Conservation (phyloP, 257 asterid genomes). For the Verbena officinalis region DNA sequence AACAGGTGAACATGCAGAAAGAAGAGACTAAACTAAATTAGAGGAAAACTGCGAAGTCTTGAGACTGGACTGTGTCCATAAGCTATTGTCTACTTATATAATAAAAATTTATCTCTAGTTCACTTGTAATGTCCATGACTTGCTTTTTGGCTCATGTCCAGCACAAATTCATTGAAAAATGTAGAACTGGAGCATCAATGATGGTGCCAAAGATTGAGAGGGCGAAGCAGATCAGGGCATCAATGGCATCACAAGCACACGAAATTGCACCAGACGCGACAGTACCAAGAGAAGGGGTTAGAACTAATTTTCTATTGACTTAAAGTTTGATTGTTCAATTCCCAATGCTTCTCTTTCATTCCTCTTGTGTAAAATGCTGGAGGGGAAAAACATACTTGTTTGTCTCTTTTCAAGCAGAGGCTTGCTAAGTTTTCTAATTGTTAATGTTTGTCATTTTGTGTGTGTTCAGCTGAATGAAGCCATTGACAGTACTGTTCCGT, state of each 20-base stretch:
- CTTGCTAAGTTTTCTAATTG: conserved; percentile 9
- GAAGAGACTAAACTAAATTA: not conserved
- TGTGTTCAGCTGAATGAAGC: conserved; percentile 54
- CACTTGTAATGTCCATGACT: conserved; percentile 30
- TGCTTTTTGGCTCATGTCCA: conserved; percentile 37
- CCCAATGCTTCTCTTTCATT: conserved; percentile 7
- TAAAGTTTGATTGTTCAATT: conserved; percentile 24
- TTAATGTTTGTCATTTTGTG: conserved; percentile 12
- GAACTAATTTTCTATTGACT: conserved; percentile 21
- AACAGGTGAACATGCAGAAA: conserved; percentile 16
- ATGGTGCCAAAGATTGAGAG: conserved; percentile 93
- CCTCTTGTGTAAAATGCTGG: conserved; percentile 18
- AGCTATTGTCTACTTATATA: conserved; percentile 20
- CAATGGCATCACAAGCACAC: conserved; percentile 66
- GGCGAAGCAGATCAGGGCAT: conserved; percentile 73
- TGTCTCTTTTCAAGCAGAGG: conserved; percentile 6
- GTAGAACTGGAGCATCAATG: conserved; percentile 80
- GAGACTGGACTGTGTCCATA: conserved; percentile 15
- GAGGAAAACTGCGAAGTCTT: not conserved
- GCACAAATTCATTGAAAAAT: conserved; percentile 99
- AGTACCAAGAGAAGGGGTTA: conserved; percentile 69
- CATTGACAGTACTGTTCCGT: conserved; percentile 72
- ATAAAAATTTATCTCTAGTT: conserved; percentile 22
- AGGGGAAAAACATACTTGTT: conserved; percentile 23
- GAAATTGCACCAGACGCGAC: conserved; percentile 52